Percentiles rank a stretch among this genome's conserved stretches.
Conservation (phyloP, 768 basidiomycete species). For the Russula sp. region DNA sequence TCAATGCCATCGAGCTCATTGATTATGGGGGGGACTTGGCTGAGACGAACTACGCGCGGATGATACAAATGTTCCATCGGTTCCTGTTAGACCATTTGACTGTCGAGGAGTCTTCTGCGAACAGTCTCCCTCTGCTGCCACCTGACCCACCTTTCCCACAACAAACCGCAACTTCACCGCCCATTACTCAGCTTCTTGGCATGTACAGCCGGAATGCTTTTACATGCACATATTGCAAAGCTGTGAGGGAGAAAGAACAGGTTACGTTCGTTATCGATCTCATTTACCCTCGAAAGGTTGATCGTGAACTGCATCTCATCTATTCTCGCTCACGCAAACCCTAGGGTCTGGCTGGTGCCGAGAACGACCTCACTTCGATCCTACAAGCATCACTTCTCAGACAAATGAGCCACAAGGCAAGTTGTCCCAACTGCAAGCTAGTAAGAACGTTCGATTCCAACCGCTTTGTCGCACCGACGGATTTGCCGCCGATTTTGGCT, state of each 20-base stretch:
- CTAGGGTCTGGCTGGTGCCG: slow-evolving; percentile 30
- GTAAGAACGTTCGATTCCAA: slow-evolving; percentile 64
- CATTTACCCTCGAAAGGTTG: slow-evolving; percentile 77
- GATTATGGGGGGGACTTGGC: slow-evolving; percentile 75
- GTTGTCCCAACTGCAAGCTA: slow-evolving; percentile 76
- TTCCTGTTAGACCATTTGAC: slow-evolving; percentile 84
- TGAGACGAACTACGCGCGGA: slow-evolving; percentile 73
- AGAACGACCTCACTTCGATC: slow-evolving; percentile 55
- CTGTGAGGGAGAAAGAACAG: slow-evolving; percentile 63
- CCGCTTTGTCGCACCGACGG: slow-evolving; percentile 53
- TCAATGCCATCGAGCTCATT: slow-evolving; percentile 79
- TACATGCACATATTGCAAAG: slow-evolving; percentile 68
- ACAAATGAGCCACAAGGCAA: slow-evolving; percentile 78
- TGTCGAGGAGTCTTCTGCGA: slow-evolving; percentile 55
- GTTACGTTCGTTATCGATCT: slow-evolving; percentile 82
- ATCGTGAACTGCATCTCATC: slow-evolving; percentile 12
- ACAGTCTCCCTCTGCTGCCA: slow-evolving; percentile 48
- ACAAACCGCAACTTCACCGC: slow-evolving; percentile 37
- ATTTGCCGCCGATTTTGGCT: slow-evolving; percentile 77
- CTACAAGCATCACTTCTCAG: slow-evolving; percentile 71
- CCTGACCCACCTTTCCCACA: slow-evolving; percentile 23
- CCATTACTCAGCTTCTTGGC: slow-evolving; percentile 81
- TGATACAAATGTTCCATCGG: slow-evolving; percentile 93
- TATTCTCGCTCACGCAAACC: slow-evolving; percentile 23
- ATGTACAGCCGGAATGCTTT: slow-evolving; percentile 71